Evolutionary conservation across 805 yeast genomes (phyloP), one percentile per base, ranked within the genome.

Genomic region (Wickerhamiella musiphila): DNA sequence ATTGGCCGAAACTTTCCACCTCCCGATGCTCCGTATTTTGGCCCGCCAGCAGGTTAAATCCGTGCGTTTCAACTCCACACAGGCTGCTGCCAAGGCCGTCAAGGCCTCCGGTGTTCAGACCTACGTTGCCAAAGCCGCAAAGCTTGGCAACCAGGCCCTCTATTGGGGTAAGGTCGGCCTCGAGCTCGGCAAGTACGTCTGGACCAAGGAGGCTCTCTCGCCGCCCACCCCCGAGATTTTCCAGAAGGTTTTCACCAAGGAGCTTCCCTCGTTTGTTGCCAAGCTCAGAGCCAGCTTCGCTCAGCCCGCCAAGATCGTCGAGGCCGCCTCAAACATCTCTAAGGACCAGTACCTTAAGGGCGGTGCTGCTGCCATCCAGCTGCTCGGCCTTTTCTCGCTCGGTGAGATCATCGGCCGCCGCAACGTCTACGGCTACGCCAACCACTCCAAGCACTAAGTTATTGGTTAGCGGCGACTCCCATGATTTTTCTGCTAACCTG

Each of bases 351-450:
- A 60, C 43, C 57, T 71, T 47, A 72, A 69, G 59, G 78, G 67
- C 54, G 75, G 76, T 47, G 75, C 84, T 23, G 73, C 70, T 59
- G 73, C 72, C 45, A 60, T 83, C 45, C 98, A 90, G 63, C 60
- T 86, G 35, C 63, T 79, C 44, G 98, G 95, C 42, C 68, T 84
- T 55, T 90, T 83, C 61, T 72, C 95, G 18, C 66, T 86, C 29
- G 98, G 98, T 54, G 98, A 90, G 68, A 72, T 84, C 46, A 67
- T 90, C 51, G 98, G 98, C 52, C 82, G 96, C 68, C 78, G 96
- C 66, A 72, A 78, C 51, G 48, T 90, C 39, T 78, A 83, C 51
- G 94, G 95, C 46, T 86, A 90, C 67, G 37, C 38, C 41, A 33
- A 38, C 17, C 32, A 23, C 23, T 16, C 6, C 8, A 7, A 17